A percentile compares a stretch with the other conserved stretches of the same genome.
phyloP scores from a whole-genome alignment of 495 filamentous ascomycete genomes.

The Pyrenula aspistea region DNA sequence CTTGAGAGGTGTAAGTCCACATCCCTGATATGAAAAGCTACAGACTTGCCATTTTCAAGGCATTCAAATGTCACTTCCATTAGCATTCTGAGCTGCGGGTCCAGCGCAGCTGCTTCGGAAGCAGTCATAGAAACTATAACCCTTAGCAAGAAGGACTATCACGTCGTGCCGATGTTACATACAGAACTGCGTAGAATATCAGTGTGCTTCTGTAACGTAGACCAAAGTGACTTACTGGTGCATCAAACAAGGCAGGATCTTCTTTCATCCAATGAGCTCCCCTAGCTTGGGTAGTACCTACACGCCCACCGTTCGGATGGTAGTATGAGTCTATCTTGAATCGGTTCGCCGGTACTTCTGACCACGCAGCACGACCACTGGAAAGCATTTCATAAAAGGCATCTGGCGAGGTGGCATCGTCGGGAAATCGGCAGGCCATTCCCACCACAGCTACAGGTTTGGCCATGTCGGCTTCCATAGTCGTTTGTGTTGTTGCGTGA shows the following conservation, averaged over 20 bases:
- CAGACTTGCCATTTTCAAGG: constrained; percentile 8
- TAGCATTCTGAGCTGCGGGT: constrained; percentile 8
- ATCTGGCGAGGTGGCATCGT: constrained; percentile 32
- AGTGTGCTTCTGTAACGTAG: constrained; percentile 31
- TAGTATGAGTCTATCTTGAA: constrained; percentile 30
- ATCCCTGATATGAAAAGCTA: neutral
- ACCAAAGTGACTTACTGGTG: constrained; percentile 20
- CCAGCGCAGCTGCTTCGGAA: constrained; percentile 4
- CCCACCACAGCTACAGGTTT: constrained; percentile 47
- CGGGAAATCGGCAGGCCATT: constrained; percentile 48
- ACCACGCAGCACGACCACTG: constrained; percentile 27
- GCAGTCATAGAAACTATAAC: constrained; percentile 3
- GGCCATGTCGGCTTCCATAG: neutral
- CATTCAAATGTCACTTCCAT: constrained; percentile 10
- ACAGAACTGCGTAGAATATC: constrained; percentile 47
- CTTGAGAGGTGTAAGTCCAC: constrained; percentile 4
- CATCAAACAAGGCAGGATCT: neutral
- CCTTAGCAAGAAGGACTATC: neutral
- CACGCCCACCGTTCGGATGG: constrained; percentile 15
- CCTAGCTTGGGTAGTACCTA: neutral
- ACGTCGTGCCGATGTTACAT: constrained; percentile 8
- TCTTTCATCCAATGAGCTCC: neutral
- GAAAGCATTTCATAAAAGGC: constrained; percentile 47
- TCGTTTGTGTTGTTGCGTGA: neutral
- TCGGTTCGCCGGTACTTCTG: constrained; percentile 21